Evolutionary conservation across 257 asterid species (phyloP).

Genomic region (Fraxinus excelsior): DNA sequence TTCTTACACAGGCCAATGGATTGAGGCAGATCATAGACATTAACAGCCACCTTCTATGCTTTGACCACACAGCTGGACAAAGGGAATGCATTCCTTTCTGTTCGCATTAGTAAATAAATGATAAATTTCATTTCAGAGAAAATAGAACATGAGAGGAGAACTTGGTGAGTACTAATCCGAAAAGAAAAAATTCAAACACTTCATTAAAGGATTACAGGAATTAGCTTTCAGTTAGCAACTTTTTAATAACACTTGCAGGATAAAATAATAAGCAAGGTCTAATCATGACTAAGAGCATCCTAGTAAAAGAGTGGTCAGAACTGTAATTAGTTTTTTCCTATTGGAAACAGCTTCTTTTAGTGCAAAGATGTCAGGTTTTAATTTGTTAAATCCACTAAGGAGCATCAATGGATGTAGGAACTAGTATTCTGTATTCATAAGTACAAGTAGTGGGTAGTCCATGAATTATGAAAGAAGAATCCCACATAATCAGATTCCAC

Average conservation of each 20-base stretch:
- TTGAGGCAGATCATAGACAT: slow-evolving; percentile 98
- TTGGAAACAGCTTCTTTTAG: background rate
- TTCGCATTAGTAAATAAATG: slow-evolving; percentile 12
- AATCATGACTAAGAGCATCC: background rate
- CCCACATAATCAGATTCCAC: background rate
- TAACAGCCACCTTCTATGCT: slow-evolving; percentile 95
- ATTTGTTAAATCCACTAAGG: background rate
- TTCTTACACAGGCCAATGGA: slow-evolving; percentile 89
- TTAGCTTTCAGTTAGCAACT: background rate
- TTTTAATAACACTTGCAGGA: background rate
- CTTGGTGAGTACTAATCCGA: background rate
- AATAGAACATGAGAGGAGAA: background rate
- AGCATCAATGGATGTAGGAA: background rate
- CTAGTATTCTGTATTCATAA: too few relatives aligned
- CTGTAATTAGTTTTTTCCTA: background rate
- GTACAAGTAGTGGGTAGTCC: background rate
- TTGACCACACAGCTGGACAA: slow-evolving; percentile 98
- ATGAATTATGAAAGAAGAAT: background rate
- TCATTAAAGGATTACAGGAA: background rate
- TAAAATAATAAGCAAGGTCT: background rate
- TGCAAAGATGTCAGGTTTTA: background rate
- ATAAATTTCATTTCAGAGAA: slow-evolving; percentile 20
- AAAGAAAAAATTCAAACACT: background rate
- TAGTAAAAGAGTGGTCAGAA: background rate
- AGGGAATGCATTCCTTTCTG: slow-evolving; percentile 96